Evolutionary conservation across 2,329 filamentous ascomycete species (phyloP).

Genomic region (Fusarium penzigii): DNA sequence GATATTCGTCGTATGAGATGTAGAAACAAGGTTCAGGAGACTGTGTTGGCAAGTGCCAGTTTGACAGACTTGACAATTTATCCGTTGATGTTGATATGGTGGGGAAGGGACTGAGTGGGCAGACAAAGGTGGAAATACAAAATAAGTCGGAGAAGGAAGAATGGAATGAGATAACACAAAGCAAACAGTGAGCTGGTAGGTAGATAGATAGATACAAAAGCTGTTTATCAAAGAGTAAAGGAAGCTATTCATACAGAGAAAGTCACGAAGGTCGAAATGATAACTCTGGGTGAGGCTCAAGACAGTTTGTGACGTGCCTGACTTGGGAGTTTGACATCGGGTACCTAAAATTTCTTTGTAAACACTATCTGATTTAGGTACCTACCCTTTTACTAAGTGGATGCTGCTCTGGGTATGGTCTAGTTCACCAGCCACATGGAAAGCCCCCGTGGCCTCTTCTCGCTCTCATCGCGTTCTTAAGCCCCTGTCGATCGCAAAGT

Average conservation of each 20-base stretch:
- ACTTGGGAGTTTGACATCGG: neutral
- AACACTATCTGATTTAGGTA: neutral
- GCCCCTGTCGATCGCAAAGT: too few relatives aligned
- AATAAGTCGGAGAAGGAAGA: neutral
- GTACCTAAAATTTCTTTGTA: neutral
- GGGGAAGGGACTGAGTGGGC: too few relatives aligned
- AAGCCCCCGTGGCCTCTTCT: too few relatives aligned
- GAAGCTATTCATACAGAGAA: conserved; percentile 4
- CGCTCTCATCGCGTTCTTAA: too few relatives aligned
- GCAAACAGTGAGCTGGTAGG: conserved; percentile 3
- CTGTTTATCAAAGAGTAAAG: conserved; percentile 7
- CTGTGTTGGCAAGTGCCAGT: neutral
- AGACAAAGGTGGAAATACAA: conserved; percentile 19
- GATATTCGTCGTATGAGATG: neutral
- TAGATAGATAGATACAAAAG: conserved; percentile 6
- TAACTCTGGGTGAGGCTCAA: neutral
- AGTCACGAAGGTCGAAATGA: conserved; percentile 1
- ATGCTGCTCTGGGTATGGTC: conserved; percentile 3
- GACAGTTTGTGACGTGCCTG: neutral
- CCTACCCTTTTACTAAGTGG: neutral
- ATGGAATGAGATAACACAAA: conserved; percentile 3
- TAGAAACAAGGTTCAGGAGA: neutral
- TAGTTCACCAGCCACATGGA: conserved; percentile 3
- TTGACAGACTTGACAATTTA: neutral
- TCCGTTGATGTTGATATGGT: too few relatives aligned